phyloP scores from a whole-genome alignment of 169 alveolate species.

The Plasmodium vinckei region DNA sequence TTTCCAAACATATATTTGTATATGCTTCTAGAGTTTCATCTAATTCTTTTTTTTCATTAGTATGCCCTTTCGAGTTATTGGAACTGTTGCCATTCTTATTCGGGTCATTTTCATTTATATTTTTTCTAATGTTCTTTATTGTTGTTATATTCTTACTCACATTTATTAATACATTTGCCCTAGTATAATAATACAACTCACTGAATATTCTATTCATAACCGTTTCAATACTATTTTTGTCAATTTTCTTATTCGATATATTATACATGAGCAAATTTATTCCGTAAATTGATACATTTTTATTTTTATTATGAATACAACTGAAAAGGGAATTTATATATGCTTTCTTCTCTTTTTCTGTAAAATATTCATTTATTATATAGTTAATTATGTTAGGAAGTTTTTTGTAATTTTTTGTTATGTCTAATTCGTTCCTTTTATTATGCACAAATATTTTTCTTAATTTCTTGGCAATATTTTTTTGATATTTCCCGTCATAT shows the following conservation, averaged over 20 bases:
- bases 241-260: slow-evolving; percentile 11
- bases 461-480: background rate
- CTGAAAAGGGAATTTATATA: slow-evolving; percentile 33
- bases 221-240: slow-evolving; percentile 8
- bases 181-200: slow-evolving; percentile 54
- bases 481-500: slow-evolving; percentile 28
- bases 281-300: slow-evolving; percentile 34
- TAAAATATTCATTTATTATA: slow-evolving; percentile 30
- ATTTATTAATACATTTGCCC: slow-evolving; percentile 35
- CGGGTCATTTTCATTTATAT: background rate
- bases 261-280: slow-evolving; percentile 49
- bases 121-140: background rate
- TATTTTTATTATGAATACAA: slow-evolving; percentile 67
- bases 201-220: slow-evolving; percentile 51
- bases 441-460: too few relatives aligned
- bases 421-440: too few relatives aligned
- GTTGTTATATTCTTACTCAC: background rate
- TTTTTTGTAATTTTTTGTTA: too few relatives aligned
- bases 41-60: background rate
- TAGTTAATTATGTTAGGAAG: background rate
- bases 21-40: slow-evolving; percentile 25
- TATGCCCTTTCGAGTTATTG: background rate
- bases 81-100: background rate
- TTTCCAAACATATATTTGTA: slow-evolving; percentile 1
- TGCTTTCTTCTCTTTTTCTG: slow-evolving; percentile 25